A percentile compares a stretch with the other conserved stretches of the same genome.
phyloP scores from a whole-genome alignment of 2,329 filamentous ascomycete genomes.

The Periglandula ipomoeae region DNA sequence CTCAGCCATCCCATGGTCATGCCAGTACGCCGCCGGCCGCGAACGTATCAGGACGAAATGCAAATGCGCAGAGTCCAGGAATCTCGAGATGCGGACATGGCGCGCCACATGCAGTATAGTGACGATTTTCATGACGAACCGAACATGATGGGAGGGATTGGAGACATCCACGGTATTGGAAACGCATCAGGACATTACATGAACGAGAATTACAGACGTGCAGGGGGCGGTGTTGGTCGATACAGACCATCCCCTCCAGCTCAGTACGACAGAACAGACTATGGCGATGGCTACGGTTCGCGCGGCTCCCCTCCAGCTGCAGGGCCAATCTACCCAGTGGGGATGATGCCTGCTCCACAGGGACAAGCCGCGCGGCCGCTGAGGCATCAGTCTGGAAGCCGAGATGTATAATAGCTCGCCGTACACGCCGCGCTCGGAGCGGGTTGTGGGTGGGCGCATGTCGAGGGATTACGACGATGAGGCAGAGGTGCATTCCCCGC shows the following conservation, averaged over 20 bases:
- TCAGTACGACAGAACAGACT: constrained; percentile 15
- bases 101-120: constrained; percentile 16
- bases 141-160: constrained; percentile 21
- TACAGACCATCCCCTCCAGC: constrained; percentile 1
- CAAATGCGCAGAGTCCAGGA: constrained; percentile 38
- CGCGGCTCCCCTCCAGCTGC: constrained; percentile 29
- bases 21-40: constrained; percentile 16
- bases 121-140: constrained; percentile 33
- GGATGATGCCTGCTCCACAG: constrained; percentile 12
- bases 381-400: constrained; percentile 31
- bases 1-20: constrained; percentile 10
- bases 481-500: constrained; percentile 16
- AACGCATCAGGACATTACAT: constrained; percentile 49
- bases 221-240: constrained; percentile 1
- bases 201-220: constrained; percentile 46
- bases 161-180: constrained; percentile 34
- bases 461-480: constrained; percentile 25
- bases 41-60: constrained; percentile 37
- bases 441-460: constrained; percentile 18
- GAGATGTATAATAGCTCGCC: constrained; percentile 22
- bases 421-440: constrained; percentile 20
- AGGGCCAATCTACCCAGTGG: constrained; percentile 21
- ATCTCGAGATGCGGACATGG: constrained; percentile 31
- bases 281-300: constrained; percentile 34
- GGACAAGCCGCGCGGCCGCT: constrained; percentile 8